Evolutionary conservation across 768 basidiomycete species (phyloP).

Genomic region (Pisolithus microcarpus): DNA sequence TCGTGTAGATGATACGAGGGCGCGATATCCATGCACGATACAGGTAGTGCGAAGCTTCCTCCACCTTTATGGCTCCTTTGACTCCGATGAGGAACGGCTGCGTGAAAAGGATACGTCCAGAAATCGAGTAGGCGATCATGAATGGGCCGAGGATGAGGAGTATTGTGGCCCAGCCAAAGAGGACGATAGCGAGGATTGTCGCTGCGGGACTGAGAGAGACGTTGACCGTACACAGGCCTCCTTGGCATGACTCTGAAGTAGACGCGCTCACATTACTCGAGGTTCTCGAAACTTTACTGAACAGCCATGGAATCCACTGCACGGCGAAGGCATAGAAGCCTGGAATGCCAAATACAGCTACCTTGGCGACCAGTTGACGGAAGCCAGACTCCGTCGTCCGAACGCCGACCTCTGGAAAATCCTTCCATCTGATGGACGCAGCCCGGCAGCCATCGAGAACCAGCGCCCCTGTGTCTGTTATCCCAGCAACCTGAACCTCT

Average conservation of each 20-base stretch:
- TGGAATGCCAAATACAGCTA: slow-evolving; percentile 9
- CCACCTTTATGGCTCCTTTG: slow-evolving; percentile 10
- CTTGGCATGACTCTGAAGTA: too few species aligned
- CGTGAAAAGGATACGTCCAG: slow-evolving; percentile 11
- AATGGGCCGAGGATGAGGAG: slow-evolving; percentile 4
- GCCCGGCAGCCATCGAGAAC: slow-evolving; percentile 6
- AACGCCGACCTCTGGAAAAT: slow-evolving; percentile 9
- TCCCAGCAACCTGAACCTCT: slow-evolving; percentile 4
- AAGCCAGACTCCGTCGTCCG: slow-evolving; percentile 4
- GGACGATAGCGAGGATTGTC: not conserved
- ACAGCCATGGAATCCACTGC: not conserved
- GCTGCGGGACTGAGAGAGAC: not conserved
- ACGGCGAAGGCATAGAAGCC: slow-evolving; percentile 3
- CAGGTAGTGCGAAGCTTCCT: slow-evolving; percentile 5
- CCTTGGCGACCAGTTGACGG: not conserved
- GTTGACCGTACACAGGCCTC: too few species aligned
- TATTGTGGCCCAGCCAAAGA: not conserved
- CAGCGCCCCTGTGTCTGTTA: slow-evolving; percentile 2
- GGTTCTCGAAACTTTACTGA: too few species aligned
- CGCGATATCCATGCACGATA: slow-evolving; percentile 8
- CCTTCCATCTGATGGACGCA: slow-evolving; percentile 6
- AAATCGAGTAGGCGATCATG: slow-evolving; percentile 8
- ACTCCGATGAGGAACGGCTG: slow-evolving; percentile 17
- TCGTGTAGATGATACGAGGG: slow-evolving; percentile 7
- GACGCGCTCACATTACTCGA: too few species aligned